Evolutionary conservation across 2,329 filamentous ascomycete genomes (phyloP).

Genomic region (Phyllosticta capitalensis): DNA sequence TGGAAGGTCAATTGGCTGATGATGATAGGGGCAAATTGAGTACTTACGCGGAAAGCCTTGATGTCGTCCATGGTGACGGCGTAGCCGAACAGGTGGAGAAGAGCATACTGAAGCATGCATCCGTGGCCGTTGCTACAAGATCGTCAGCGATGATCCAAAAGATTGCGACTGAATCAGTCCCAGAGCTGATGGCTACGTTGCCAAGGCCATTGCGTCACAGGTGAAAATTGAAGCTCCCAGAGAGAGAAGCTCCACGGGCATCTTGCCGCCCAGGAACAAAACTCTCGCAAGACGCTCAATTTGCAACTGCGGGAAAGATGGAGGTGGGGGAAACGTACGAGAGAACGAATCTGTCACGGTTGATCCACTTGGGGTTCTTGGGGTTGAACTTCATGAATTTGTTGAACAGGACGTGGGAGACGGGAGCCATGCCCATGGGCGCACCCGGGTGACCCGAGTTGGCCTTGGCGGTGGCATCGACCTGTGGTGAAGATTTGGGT

Average conservation of each 20-base stretch:
- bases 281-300: neutral
- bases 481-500: constrained; percentile 44
- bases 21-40: constrained; percentile 33
- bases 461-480: constrained; percentile 91
- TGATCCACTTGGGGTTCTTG: constrained; percentile 94
- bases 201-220: constrained; percentile 8
- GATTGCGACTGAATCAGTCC: neutral
- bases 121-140: constrained; percentile 80
- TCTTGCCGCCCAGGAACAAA: neutral
- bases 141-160: neutral
- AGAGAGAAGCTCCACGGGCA: neutral
- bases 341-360: constrained; percentile 97
- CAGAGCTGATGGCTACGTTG: neutral
- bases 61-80: constrained; percentile 77
- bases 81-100: constrained; percentile 95
- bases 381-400: constrained; percentile 99
- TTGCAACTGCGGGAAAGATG: neutral
- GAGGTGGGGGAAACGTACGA: constrained; percentile 60
- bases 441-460: constrained; percentile 99
- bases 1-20: constrained; percentile 15
- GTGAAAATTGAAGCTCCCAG: neutral
- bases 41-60: constrained; percentile 88
- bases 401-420: constrained; percentile 95
- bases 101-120: constrained; percentile 98
- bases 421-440: constrained; percentile 93